Percentiles rank a stretch among this genome's conserved stretches.
Evolutionary conservation across 176 grass and related monocot species (phyloP).

Genomic region (Luzula sylvatica): DNA sequence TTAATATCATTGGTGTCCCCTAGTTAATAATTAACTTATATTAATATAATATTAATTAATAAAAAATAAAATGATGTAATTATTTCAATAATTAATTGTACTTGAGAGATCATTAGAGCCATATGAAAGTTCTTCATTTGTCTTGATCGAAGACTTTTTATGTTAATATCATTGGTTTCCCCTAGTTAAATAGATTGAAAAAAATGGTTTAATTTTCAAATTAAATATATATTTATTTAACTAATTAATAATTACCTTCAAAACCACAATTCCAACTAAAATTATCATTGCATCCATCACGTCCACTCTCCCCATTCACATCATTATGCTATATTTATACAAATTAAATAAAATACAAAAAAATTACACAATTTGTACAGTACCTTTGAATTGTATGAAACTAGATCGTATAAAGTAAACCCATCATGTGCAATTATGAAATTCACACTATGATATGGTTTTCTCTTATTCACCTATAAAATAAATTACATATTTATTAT

Average conservation of each 20-base stretch:
- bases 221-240: neutral
- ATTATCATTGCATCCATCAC: constrained; percentile 88
- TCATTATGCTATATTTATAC: constrained; percentile 64
- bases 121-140: constrained; percentile 99
- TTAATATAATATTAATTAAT: constrained; percentile 12
- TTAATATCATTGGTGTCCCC: constrained; percentile 97
- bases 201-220: neutral
- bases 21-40: constrained; percentile 19
- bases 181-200: constrained; percentile 32
- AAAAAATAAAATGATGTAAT: constrained; percentile 12
- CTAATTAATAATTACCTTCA: constrained; percentile 62
- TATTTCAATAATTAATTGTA: constrained; percentile 19
- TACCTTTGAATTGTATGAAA: constrained; percentile 94
- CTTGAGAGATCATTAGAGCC: constrained; percentile 92
- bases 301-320: constrained; percentile 79
- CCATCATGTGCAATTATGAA: constrained; percentile 98
- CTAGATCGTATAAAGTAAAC: constrained; percentile 90
- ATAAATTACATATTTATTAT: constrained; percentile 9
- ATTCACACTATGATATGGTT: constrained; percentile 76
- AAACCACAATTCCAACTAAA: constrained; percentile 96
- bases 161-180: constrained; percentile 71
- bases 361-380: no score
- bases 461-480: constrained; percentile 69
- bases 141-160: constrained; percentile 49
- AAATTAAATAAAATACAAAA: constrained; percentile 10